Conservation (phyloP, 2,329 filamentous ascomycete genomes). For the Tetracladium maxilliforme region DNA sequence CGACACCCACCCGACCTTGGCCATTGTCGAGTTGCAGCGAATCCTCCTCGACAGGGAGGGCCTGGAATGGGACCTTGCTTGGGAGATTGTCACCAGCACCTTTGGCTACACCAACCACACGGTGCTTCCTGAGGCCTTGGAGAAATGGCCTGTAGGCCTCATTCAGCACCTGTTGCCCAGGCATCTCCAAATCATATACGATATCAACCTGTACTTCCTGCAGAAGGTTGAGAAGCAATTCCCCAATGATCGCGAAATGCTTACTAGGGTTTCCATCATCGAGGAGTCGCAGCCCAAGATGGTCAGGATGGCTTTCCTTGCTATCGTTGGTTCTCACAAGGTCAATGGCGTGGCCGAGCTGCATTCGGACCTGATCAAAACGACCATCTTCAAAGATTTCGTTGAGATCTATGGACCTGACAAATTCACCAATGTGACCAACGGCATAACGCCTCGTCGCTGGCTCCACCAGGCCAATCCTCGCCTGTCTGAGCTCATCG, state of each 20-base stretch:
- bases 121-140: slow-evolving; percentile 86
- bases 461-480: slow-evolving; percentile 98
- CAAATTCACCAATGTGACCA: slow-evolving; percentile 98
- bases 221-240: slow-evolving; percentile 83
- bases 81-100: slow-evolving; percentile 61
- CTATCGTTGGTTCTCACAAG: slow-evolving; percentile 95
- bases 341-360: slow-evolving; percentile 97
- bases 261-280: slow-evolving; percentile 85
- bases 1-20: slow-evolving; percentile 91
- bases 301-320: slow-evolving; percentile 92
- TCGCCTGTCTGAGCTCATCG: slow-evolving; percentile 78
- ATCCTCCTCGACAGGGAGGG: slow-evolving; percentile 84
- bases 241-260: slow-evolving; percentile 76
- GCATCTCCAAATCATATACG: slow-evolving; percentile 94
- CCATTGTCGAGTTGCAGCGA: slow-evolving; percentile 88
- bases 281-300: slow-evolving; percentile 96
- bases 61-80: slow-evolving; percentile 85
- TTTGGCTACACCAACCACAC: slow-evolving; percentile 99
- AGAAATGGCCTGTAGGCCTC: slow-evolving; percentile 95
- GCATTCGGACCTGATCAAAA: slow-evolving; percentile 95
- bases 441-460: slow-evolving; percentile 87
- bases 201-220: slow-evolving; percentile 91
- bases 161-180: slow-evolving; percentile 86
- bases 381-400: slow-evolving; percentile 99
- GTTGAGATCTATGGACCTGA: slow-evolving; percentile 88